phyloP scores from a whole-genome alignment of 2,329 filamentous ascomycete species.

The Aspergillus sp. region DNA sequence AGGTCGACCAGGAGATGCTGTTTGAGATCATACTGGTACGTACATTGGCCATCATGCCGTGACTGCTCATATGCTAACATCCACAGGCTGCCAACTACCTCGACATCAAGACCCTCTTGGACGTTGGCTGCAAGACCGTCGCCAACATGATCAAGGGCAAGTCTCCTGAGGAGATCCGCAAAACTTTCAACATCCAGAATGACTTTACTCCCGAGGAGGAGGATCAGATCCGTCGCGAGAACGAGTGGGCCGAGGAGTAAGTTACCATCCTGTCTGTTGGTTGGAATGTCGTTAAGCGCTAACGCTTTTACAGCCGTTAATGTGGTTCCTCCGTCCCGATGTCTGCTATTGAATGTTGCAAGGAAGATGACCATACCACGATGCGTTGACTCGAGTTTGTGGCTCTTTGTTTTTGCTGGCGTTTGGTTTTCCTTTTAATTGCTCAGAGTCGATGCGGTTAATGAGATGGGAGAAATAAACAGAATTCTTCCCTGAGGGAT shows the following conservation, averaged over 20 bases:
- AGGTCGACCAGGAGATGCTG: conserved; percentile 98
- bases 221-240: conserved; percentile 89
- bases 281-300: conserved; percentile 2
- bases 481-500: too few species aligned
- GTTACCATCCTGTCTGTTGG: conserved; percentile 12
- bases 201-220: conserved; percentile 99
- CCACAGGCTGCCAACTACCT: conserved; percentile 88
- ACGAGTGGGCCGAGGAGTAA: conserved; percentile 81
- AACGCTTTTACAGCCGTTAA: conserved; percentile 41
- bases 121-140: conserved; percentile 98
- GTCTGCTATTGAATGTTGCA: too few species aligned
- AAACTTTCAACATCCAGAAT: conserved; percentile 99
- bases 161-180: conserved; percentile 96
- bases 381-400: too few species aligned
- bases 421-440: conserved; percentile 10
- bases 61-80: conserved; percentile 2
- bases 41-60: too few species aligned
- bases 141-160: conserved; percentile 99
- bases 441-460: too few species aligned
- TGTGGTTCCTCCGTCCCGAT: conserved; percentile 3
- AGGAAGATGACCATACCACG: conserved; percentile 1
- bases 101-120: conserved; percentile 94
- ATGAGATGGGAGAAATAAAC: too few species aligned
- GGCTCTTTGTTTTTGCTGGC: too few species aligned
- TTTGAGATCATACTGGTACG: conserved; percentile 96